Evolutionary conservation across 2,329 filamentous ascomycete species (phyloP), one percentile per base, ranked within the genome.

Genomic region (Trichoderma asperellum): DNA sequence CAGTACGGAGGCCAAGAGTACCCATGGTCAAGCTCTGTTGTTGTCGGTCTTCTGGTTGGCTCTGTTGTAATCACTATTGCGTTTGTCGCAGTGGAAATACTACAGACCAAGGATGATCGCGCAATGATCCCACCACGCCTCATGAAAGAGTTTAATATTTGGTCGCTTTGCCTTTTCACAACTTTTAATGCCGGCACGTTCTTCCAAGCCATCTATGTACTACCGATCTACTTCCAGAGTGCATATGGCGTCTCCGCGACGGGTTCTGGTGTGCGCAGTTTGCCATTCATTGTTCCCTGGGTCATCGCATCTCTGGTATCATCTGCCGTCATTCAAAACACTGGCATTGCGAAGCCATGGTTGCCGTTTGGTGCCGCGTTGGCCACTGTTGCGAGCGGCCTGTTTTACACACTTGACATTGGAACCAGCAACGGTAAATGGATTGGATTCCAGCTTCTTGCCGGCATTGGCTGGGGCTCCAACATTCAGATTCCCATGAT

Each of bases 221-320:
- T 86, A 3, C 83, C 84, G 10, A 79, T 86, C 65, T 87, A 83
- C 81, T 86, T 85, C 74, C 84, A 85, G 70, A 81, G 80, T n/a
- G 80, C 84, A 47, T 75, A 81, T 66, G 82, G 76, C 18, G 68
- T 70, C 32, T 72, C 74, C 0, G 75, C 77, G 21, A 68, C 78
- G 3, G 56, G 76, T 8, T 75, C 75, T 0, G 77, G 77, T 32
- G 75, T 78, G 37, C 73, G 72, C 14, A 72, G 74, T 14, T 70
- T 79, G 8, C 74, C 77, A 7, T 68, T 77, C 37, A 71, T 77
- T 7, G 70, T 79, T 8, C 71, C 75, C 29, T 72, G 76, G n/a
- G 74, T 79, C 35, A 49, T 77, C 47, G 72, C 71, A 7, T 72
- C 72, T n/a, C 65, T 77, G 24, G 34, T 76, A 71, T 77, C 73